Conservation (phyloP, 768 basidiomycete genomes). For the Epithele typhae region DNA sequence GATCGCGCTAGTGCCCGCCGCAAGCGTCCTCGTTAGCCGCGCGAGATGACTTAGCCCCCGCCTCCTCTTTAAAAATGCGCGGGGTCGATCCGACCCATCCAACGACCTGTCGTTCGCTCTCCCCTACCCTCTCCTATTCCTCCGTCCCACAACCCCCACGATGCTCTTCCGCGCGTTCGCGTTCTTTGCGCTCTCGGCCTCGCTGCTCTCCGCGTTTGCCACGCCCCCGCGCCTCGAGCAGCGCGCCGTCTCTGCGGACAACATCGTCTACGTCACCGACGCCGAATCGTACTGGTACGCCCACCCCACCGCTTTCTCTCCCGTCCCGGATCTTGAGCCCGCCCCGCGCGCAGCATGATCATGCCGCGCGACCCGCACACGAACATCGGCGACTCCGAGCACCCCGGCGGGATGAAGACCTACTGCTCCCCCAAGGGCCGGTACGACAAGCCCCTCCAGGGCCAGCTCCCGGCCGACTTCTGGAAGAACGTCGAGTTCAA, state of each 20-base stretch:
- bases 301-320: background rate
- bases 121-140: too few species aligned
- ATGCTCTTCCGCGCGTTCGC: too few species aligned
- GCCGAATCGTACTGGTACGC: conserved; percentile 42
- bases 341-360: conserved; percentile 15
- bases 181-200: too few species aligned
- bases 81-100: too few species aligned
- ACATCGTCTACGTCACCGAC: conserved; percentile 47
- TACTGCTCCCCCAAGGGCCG: conserved; percentile 46
- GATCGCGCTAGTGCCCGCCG: too few species aligned
- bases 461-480: conserved; percentile 41
- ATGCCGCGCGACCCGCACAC: conserved; percentile 40
- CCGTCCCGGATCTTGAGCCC: background rate
- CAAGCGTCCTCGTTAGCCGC: too few species aligned
- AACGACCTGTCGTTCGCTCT: too few species aligned
- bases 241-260: conserved; percentile 29
- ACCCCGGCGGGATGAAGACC: conserved; percentile 49
- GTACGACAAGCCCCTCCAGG: conserved; percentile 36
- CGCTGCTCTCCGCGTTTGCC: too few species aligned
- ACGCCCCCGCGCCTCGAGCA: too few species aligned
- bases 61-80: too few species aligned
- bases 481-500: conserved; percentile 48
- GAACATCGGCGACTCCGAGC: conserved; percentile 52
- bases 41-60: too few species aligned
- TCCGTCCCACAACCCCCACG: too few species aligned